Percentiles rank a stretch among this genome's conserved stretches.
Conservation (phyloP, 371 early-diverging fungal genomes). For the Choanephora cucurbitarum region DNA sequence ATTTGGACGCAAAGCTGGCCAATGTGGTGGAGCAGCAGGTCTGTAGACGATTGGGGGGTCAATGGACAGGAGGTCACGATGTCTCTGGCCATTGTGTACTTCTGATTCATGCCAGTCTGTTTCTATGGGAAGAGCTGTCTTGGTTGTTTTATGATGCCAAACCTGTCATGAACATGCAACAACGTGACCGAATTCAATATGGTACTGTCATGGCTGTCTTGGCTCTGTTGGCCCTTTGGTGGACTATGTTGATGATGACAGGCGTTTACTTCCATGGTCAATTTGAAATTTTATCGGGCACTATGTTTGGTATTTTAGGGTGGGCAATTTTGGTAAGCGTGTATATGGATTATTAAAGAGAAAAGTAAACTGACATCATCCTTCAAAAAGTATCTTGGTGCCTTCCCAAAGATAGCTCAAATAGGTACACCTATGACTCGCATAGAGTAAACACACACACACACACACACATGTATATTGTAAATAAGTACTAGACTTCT, state of each 20-base stretch:
- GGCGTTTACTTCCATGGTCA: constrained; percentile 81
- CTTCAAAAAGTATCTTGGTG: constrained; percentile 40
- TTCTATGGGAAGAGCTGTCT: constrained; percentile 75
- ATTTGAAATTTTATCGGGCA: constrained; percentile 72
- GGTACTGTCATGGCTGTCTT: constrained; percentile 34
- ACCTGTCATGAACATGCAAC: constrained; percentile 21
- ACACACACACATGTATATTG: too few species aligned
- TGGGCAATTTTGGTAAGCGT: constrained; percentile 64
- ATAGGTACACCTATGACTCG: constrained; percentile 22
- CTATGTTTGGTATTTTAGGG: constrained; percentile 66
- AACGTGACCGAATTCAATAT: constrained; percentile 23
- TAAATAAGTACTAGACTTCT: too few species aligned
- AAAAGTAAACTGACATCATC: too few species aligned
- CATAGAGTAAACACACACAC: not conserved
- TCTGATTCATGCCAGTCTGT: constrained; percentile 79
- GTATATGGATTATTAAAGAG: not conserved
- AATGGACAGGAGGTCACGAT: constrained; percentile 80
- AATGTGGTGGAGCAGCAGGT: constrained; percentile 33
- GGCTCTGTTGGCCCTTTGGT: constrained; percentile 62
- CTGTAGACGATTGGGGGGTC: constrained; percentile 71
- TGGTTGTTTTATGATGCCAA: constrained; percentile 32
- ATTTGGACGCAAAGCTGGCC: constrained; percentile 7
- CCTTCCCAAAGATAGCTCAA: constrained; percentile 33
- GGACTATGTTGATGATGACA: constrained; percentile 77
- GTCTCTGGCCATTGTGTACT: constrained; percentile 90